Percentiles rank a stretch among this genome's conserved stretches.
Conservation (phyloP, 2,329 filamentous ascomycete genomes). For the Trichocomaceae sp. region DNA sequence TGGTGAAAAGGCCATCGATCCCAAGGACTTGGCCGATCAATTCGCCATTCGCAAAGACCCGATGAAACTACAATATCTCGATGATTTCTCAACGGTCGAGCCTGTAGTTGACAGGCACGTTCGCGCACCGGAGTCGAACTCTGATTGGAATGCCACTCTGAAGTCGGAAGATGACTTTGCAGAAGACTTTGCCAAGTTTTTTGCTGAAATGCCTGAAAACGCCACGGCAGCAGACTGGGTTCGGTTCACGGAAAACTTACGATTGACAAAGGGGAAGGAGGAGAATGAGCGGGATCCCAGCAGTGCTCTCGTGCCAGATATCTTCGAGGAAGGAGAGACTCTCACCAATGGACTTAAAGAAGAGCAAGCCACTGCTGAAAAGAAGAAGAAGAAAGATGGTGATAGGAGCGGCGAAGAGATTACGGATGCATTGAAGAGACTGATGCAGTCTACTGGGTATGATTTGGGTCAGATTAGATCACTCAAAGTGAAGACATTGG, state of each 20-base stretch:
- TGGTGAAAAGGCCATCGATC: constrained; percentile 68
- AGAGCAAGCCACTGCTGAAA: constrained; percentile 22
- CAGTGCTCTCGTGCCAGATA: constrained; percentile 45
- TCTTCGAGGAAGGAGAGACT: constrained; percentile 41
- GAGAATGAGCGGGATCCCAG: constrained; percentile 45
- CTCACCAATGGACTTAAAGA: constrained; percentile 25
- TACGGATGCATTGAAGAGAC: constrained; percentile 39
- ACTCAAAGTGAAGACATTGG: constrained; percentile 65
- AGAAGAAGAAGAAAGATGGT: constrained; percentile 20
- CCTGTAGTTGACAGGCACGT: constrained; percentile 69
- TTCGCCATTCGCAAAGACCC: constrained; percentile 65
- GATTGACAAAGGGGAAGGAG: constrained; percentile 46
- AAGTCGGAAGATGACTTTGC: constrained; percentile 57
- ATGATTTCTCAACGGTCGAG: constrained; percentile 72
- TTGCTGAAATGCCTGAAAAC: constrained; percentile 47
- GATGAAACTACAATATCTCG: constrained; percentile 67
- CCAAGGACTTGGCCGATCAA: constrained; percentile 67
- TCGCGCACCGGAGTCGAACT: constrained; percentile 45
- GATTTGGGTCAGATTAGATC: constrained; percentile 39
- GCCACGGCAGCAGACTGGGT: constrained; percentile 38
- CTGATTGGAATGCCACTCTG: constrained; percentile 53
- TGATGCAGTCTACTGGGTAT: constrained; percentile 54
- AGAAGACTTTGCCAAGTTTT: constrained; percentile 49
- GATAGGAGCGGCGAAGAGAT: constrained; percentile 24
- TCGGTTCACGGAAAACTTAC: constrained; percentile 41